Base-by-base conservation (phyloP, 495 filamentous ascomycete species). In the Penicillium angulare region DNA sequence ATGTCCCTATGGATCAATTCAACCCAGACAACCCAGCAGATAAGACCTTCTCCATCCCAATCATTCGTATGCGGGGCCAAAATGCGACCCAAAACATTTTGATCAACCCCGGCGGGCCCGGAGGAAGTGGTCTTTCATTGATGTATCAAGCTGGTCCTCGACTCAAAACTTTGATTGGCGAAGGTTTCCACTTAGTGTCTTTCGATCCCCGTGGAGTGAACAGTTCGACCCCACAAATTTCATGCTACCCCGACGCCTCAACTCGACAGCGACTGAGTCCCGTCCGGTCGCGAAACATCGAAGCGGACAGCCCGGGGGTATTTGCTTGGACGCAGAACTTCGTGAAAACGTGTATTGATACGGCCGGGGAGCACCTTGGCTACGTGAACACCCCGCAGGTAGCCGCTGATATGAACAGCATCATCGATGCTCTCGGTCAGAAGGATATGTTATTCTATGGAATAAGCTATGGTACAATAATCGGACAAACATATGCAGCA, bases 351-450 rank as follows among this genome's bases (percentile, higher is more conserved):
- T 77, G 74, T 38, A 45, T 45, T 10, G 71, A 78, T 2, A 72
- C 60, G 13, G 71, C 72, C 70, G 72, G 69, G 9, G 71, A 68
- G 36, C 46, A 72, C 46, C 66, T 53, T 3, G 20, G 10, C 23
- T 74, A 76, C 43, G 47, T 76, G 43, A 77, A 78, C 53, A 77
- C 75, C 1, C 74, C 75, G 2, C 73, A 76, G 59, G 73, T 68
- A 4, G 75, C 73, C 5, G 73, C 75, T 15, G 75, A 78, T 49
- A 78, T 78, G 71, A 77, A 76, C 49, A 65, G 56, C 23, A 77
- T 78, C 41, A 46, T 78, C 7, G 71, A 76, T 46, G 71, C 71
- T 1, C 17, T 76, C 0, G 69, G 72, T 10, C 72, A 78, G 43
- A 29, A 21, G 13, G 56, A 59, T 18, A 55, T 59, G 56, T 18